Evolutionary conservation across 1,284 basidiomycete species (phyloP), one percentile per base, ranked within the genome.

Genomic region (Tilletia indica): DNA sequence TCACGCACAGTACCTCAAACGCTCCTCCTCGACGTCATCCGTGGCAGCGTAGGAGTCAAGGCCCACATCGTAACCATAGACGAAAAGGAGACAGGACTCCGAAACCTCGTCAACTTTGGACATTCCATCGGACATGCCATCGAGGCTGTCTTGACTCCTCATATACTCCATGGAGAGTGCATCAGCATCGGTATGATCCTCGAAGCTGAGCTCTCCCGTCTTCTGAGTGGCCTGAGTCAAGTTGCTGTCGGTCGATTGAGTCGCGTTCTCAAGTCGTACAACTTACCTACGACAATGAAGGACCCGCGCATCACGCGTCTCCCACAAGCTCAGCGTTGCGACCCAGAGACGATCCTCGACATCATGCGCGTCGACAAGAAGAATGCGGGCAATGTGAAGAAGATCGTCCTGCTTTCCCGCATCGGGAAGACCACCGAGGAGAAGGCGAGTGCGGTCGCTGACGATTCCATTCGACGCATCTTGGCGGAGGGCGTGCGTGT

Each of bases 331-430:
- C 80, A 83, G 68, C 87, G 91, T 68, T 2, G 70, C 74, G 25
- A 68, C 67, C 90, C 94, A 68, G 90, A 93, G 73, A 88, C 90
- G 25, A 87, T 99, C 16, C 88, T 99, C 63, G 94, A 98, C 85
- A 92, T 97, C 83, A 90, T 90, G 89, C 89, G 89, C 75, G 91
- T 99, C 74, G 96, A 99, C 89, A 99, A 99, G 88, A 99, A 99
- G 89, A 99, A 99, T 85, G 91, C 90, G 71, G 96, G 70, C 81
- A 89, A 71, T 54, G 89, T 91, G 79, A 97, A 97, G 87, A 97
- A 97, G 87, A 89, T 99, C 74, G 97, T 99, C 64, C 88, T 99
- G 47, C 89, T 99, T 45, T 91, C 90, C 56, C 88, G 90, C 73
- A 97, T 99, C 77, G 97, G 97, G 58, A 91, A 91, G 80, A 97